Base-by-base conservation (phyloP, 805 yeast genomes). In the Kregervanrija fluxuum region DNA sequence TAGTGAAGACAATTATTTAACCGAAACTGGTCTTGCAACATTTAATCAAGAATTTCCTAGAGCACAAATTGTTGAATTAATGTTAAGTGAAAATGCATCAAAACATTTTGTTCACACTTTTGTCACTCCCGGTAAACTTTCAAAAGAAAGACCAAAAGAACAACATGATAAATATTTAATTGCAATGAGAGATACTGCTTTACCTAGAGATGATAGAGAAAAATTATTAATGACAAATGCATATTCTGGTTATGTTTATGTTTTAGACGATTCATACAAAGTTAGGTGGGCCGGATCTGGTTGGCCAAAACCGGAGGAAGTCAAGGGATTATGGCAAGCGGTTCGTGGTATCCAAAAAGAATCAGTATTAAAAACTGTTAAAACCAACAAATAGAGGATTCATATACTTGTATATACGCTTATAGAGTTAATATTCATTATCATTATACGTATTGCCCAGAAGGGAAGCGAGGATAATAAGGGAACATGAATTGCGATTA, bases 241-340 rank as follows among this genome's bases (percentile, higher is more conserved):
- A 16, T 85, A 83, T 54, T 78, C 95, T 2, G 98, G 98, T 0
- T 89, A 86, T 57, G 68, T 89, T 10, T 83, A 88, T 51, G 67
- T 91, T 4, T 73, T 93, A 33, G 99, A 93, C 57, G 70, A 69
- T 12, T 68, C 79, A 11, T 82, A 83, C 42, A 81, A 75, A 54
- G 82, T 93, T 43, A 71, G 98, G 54, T 91, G 98, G 98, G 89
- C 88, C 17, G 85, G 88, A 4, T 79, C 95, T 53, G 99, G 98
- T 2, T 76, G 74, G 35, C 83, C 95, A 1, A 71, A 72, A 12
- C 78, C 73, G n/a, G 73, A 74, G 32, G 99, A 93, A 53, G 65
- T 68, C 40, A 68, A 68, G 13, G 66, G 77, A 12, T 61, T 86
- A 45, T 82, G 89, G 85, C 79, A 76, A 53, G 74, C 82, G 33